Base-by-base conservation (phyloP, 176 grass and related monocot species). In the Musa itinerans region DNA sequence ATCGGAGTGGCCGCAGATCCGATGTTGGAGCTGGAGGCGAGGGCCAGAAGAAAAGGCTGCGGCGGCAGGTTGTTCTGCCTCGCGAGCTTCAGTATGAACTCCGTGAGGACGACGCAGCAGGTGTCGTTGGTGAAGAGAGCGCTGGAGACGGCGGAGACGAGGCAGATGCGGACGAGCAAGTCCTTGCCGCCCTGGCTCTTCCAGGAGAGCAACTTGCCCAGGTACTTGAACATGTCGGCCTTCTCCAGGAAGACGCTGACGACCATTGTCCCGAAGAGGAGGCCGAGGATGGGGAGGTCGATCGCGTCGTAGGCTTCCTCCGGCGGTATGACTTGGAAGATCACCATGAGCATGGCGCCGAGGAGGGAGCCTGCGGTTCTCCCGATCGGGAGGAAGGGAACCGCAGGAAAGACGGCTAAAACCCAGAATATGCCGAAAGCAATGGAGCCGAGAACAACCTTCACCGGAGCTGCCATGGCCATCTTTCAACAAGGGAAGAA, bases 41-140 rank as follows among this genome's bases (percentile, higher is more conserved):
- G 85, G 1, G 90, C 93, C 0, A 97, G 77, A 1, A 97, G 74
- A 78, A 97, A 97, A 0, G 93, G 90, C 68, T 85, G 81, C 2
- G 93, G 87, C 0, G 87, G 90, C 20, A 97, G 81, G 81, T 89
- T 93, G 86, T 97, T 90, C 83, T 92, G 93, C 0, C 93, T 71
- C 1, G 93, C 93, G 53, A 97, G 85, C 83, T 97, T 97, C 54
- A 97, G 90, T 76, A 97, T 89, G 82, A 73, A 92, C 75, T 5
- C 92, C 0, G 93, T 80, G 16, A 97, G 75, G 59, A 92, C 93
- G 0, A 98, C 94, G 56, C 94, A 98, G 79, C 84, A 86, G 77
- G 94, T 98, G 77, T 98, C 94, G 63, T 98, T 98, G 69, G 94
- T 98, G 80, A 98, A 98, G 58, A 98, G 81, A 19, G 94, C 90